Evolutionary conservation across 1,284 basidiomycete species (phyloP).

Genomic region (Boletus austroedulis): DNA sequence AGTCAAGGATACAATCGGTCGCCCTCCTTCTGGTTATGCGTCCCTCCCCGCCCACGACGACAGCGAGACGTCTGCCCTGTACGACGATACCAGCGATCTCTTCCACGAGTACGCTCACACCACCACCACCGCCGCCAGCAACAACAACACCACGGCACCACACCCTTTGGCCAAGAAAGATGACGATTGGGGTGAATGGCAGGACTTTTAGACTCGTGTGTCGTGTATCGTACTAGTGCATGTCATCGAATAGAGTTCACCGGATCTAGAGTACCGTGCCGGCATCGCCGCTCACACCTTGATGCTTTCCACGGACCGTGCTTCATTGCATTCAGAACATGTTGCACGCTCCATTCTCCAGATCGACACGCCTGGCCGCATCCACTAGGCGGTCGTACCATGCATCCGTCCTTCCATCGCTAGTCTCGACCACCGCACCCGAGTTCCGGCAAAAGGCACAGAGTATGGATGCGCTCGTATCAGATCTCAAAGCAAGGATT

Average conservation of each 20-base stretch:
- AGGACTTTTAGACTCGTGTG: constrained; percentile 61
- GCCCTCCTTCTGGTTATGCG: constrained; percentile 53
- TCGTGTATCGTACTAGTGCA: no score
- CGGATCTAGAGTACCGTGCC: constrained; percentile 26
- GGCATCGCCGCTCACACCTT: constrained; percentile 1
- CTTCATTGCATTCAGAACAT: constrained; percentile 19
- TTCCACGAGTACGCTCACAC: constrained; percentile 51
- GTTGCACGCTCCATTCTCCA: constrained; percentile 20
- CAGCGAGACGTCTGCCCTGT: constrained; percentile 53
- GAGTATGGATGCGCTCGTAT: constrained; percentile 66
- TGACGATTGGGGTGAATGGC: constrained; percentile 74
- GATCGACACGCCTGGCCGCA: constrained; percentile 8
- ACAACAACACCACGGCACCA: constrained; percentile 17
- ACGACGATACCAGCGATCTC: constrained; percentile 54
- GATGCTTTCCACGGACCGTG: neutral
- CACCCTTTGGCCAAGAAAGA: constrained; percentile 40
- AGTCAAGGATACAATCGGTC: constrained; percentile 53
- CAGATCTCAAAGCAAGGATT: constrained; percentile 59
- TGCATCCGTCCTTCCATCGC: constrained; percentile 69
- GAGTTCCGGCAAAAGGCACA: constrained; percentile 66
- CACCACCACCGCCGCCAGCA: constrained; percentile 18
- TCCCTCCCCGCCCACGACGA: constrained; percentile 47
- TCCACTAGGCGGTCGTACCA: constrained; percentile 45
- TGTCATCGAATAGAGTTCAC: constrained; percentile 9
- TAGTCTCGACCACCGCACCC: constrained; percentile 63